A percentile compares a stretch with the other conserved stretches of the same genome.
These are phyloP conservation scores for Ophiostoma sp. DNA, from an alignment of 2,329 filamentous ascomycete species.

Conservation along the genomic window DNA sequence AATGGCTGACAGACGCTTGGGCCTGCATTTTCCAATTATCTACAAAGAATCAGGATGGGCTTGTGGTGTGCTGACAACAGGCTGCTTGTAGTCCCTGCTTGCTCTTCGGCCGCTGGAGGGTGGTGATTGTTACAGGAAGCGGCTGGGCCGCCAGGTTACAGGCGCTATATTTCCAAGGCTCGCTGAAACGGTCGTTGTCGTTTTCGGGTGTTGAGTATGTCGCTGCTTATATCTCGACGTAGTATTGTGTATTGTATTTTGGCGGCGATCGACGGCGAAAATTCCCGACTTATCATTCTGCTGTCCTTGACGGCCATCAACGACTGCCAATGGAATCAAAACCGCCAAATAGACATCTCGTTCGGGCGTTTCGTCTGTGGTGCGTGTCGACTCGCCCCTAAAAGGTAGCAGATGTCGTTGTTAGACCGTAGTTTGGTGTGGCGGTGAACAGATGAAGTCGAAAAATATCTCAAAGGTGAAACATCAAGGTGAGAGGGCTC, in stretches of 20 bases:
- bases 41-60: not conserved
- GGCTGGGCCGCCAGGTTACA: not conserved
- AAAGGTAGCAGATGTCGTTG: not conserved
- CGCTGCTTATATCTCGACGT: not conserved
- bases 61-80: not conserved
- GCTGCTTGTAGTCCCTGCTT: not conserved
- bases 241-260: not conserved
- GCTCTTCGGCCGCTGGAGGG: not conserved
- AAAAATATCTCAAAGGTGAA: not conserved
- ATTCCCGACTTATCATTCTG: not conserved
- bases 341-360: not conserved
- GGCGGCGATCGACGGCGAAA: not conserved
- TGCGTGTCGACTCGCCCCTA: not conserved
- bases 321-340: not conserved
- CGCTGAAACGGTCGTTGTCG: conserved; percentile 12
- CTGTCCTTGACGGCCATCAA: not conserved
- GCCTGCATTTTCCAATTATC: not conserved
- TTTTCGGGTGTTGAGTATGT: not conserved
- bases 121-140: not conserved
- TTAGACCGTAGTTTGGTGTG: conserved; percentile 3
- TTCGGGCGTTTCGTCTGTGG: not conserved
- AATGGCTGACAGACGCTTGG: not conserved
- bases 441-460: conserved; percentile 1
- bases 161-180: not conserved
- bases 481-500: not conserved